Base-by-base conservation (phyloP, 2,329 filamentous ascomycete species). In the Aureobasidium zeae region DNA sequence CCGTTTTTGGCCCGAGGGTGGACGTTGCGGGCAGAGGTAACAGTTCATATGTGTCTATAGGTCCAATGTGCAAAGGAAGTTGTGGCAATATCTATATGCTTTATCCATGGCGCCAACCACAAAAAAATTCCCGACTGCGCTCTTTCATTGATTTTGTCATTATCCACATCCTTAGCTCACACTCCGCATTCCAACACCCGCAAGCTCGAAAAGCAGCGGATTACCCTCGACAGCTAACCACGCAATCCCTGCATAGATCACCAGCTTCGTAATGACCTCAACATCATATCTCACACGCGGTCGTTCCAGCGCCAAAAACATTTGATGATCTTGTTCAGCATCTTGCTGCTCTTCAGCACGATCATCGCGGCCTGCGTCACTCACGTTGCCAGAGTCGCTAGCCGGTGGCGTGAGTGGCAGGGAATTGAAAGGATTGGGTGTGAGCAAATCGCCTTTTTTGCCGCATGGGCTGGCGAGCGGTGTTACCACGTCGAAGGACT, bases 211-310 rank as follows among this genome's bases (percentile, higher is more conserved):
- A 29, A 86, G 62, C 19, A 85, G 67, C 0, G 84, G 84, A 51
- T 82, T 80, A n/a, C 74, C 69, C 52, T 85, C 83, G 1, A 86
- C 79, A 2, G 85, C 83, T 48, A 93, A 68, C 79, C 81, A 87
- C 39, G 73, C 86, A 61, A 94, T 94, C 33, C 86, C 91, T 47
- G 83, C 76, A 67, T 98, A 98, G 17, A 98, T 86, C 55, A 98
- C 83, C 48, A 98, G 65, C 66, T 95, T 96, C 4, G 91, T 96
- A 26, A 98, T 83, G 28, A 98, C 89, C 63, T 98, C 91, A n/a
- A 96, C 89, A 64, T 98, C 91, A 58, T 96, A 98, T 54, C 88
- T 74, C 48, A 95, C 88, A 52, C 91, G 78, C 36, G 91, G 87
- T 64, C 83, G 86, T 50, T 87, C 81, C 44, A 96, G 71, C 58